These are phyloP conservation scores for Cladosporium sp. DNA, from an alignment of 2,329 filamentous ascomycete species.

Conservation along the genomic window DNA sequence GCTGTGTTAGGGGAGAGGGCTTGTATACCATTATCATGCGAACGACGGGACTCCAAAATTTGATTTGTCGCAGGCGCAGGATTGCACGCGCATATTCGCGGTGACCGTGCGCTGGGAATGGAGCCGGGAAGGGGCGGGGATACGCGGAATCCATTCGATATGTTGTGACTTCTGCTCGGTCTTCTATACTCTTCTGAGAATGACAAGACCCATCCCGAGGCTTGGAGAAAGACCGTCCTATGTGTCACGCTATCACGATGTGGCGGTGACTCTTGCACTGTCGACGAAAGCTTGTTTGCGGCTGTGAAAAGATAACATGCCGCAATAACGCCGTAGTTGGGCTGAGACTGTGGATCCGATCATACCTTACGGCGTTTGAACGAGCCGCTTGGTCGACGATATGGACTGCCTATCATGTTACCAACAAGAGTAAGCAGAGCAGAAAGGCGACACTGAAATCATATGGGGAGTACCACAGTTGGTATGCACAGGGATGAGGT, in stretches of 20 bases:
- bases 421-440: too few species aligned
- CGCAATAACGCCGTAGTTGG: conserved; percentile 8
- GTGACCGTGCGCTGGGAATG: conserved; percentile 4
- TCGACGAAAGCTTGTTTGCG: too few species aligned
- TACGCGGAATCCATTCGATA: not conserved
- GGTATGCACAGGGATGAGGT: too few species aligned
- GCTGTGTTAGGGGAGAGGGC: not conserved
- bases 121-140: conserved; percentile 7
- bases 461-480: too few species aligned
- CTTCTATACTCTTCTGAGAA: not conserved
- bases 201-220: not conserved
- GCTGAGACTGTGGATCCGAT: conserved; percentile 6
- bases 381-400: too few species aligned
- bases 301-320: not conserved
- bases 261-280: too few species aligned
- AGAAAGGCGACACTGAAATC: too few species aligned
- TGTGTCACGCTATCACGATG: not conserved
- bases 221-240: not conserved
- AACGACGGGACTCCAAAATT: not conserved
- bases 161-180: not conserved
- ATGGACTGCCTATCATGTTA: too few species aligned
- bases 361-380: not conserved
- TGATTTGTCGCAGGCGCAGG: not conserved
- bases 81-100: conserved; percentile 1
- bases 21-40: not conserved